phyloP scores from a whole-genome alignment of 2,329 filamentous ascomycete genomes.

The Purpureocillium lavendulum region DNA sequence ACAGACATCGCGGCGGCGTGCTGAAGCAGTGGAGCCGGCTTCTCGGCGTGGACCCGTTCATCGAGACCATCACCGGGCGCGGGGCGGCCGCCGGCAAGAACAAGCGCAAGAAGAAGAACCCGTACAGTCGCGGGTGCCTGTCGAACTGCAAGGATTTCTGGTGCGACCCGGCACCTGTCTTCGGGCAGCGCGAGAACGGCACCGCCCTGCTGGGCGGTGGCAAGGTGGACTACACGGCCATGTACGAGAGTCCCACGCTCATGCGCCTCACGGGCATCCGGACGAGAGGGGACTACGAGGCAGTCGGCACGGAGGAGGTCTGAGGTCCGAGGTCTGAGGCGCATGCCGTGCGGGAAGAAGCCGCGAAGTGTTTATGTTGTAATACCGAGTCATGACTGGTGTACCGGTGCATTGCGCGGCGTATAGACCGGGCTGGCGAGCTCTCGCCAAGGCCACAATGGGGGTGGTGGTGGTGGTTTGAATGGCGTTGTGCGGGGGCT shows the following conservation, averaged over 20 bases:
- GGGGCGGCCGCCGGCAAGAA: constrained; percentile 54
- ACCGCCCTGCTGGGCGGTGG: constrained; percentile 69
- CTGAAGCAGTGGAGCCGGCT: constrained; percentile 75
- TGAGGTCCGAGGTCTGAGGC: constrained; percentile 8
- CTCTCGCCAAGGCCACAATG: no score
- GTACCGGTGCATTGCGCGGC: background rate
- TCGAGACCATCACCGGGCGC: constrained; percentile 82
- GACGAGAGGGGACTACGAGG: constrained; percentile 52
- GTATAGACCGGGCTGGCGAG: no score
- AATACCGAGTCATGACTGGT: background rate
- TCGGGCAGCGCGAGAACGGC: constrained; percentile 66
- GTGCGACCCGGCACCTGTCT: constrained; percentile 80
- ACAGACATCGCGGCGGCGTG: constrained; percentile 55
- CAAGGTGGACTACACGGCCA: constrained; percentile 73
- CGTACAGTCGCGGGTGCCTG: constrained; percentile 75
- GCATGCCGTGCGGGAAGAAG: background rate
- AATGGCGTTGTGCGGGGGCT: no score
- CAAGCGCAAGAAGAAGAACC: constrained; percentile 59
- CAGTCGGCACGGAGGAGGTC: constrained; percentile 47
- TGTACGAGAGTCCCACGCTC: constrained; percentile 77
- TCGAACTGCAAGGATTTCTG: constrained; percentile 95
- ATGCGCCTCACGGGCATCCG: constrained; percentile 49
- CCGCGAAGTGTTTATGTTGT: background rate
- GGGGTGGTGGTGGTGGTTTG: no score
- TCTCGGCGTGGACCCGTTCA: constrained; percentile 86